Evolutionary conservation across 164 flowering plant genomes (phyloP).

Genomic region (Vitis amurensis): DNA sequence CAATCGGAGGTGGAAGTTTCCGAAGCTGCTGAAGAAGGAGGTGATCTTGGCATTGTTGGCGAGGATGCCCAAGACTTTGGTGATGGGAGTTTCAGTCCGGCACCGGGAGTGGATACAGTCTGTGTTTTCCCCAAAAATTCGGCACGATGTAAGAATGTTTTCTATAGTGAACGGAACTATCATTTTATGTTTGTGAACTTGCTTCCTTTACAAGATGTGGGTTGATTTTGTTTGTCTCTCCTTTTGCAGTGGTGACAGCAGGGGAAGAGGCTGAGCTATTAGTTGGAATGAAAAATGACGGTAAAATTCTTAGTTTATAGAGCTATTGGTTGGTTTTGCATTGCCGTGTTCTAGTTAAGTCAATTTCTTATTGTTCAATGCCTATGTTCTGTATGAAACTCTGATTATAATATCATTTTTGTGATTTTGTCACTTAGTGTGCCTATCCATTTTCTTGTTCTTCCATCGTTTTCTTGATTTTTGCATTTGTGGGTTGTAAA

Average conservation of each 20-base stretch:
- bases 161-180: background rate
- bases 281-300: slow-evolving; percentile 85
- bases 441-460: background rate
- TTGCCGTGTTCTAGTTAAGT: background rate
- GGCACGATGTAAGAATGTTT: slow-evolving; percentile 44
- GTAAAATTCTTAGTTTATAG: slow-evolving; percentile 31
- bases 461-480: background rate
- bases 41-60: slow-evolving; percentile 70
- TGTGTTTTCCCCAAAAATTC: slow-evolving; percentile 83
- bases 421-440: too few species aligned
- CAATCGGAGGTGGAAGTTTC: slow-evolving; percentile 53
- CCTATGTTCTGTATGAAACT: background rate
- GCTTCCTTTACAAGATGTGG: background rate
- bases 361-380: too few species aligned
- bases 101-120: slow-evolving; percentile 81
- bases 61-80: slow-evolving; percentile 68
- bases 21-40: slow-evolving; percentile 49
- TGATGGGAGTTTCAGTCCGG: slow-evolving; percentile 56
- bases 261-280: slow-evolving; percentile 88
- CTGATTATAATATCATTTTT: background rate
- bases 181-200: background rate
- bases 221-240: background rate
- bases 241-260: slow-evolving; percentile 64
- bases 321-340: background rate
- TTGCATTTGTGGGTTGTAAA: background rate